Conservation (phyloP, 768 basidiomycete genomes). For the Rhizopogon sp. region DNA sequence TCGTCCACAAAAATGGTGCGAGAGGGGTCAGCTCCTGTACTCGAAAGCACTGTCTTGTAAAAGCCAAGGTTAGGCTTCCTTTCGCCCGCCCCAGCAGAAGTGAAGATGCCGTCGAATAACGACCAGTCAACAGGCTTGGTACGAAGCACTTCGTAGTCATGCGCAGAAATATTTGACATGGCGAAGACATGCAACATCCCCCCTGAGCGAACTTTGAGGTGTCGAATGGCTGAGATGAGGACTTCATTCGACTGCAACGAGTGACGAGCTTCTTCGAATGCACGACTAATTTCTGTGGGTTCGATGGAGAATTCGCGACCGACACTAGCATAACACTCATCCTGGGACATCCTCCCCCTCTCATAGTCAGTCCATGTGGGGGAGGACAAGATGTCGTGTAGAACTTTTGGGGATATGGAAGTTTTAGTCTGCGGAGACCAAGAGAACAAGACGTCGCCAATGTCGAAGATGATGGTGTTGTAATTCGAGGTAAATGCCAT, state of each 20-base stretch:
- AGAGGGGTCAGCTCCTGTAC: slow-evolving; percentile 39
- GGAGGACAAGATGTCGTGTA: slow-evolving; percentile 38
- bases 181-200: slow-evolving; percentile 40
- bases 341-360: slow-evolving; percentile 38
- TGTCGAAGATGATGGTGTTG: slow-evolving; percentile 44
- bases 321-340: slow-evolving; percentile 38
- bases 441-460: slow-evolving; percentile 52
- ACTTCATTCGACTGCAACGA: slow-evolving; percentile 40
- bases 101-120: slow-evolving; percentile 46
- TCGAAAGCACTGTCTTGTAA: slow-evolving; percentile 42
- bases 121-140: slow-evolving; percentile 44
- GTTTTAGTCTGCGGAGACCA: slow-evolving; percentile 49
- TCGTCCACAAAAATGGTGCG: slow-evolving; percentile 55
- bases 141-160: slow-evolving; percentile 43
- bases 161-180: slow-evolving; percentile 56
- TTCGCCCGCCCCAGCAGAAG: slow-evolving; percentile 46
- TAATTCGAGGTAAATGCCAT: slow-evolving; percentile 1
- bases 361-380: slow-evolving; percentile 54
- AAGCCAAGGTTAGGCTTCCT: slow-evolving; percentile 54
- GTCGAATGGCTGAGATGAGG: slow-evolving; percentile 41
- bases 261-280: slow-evolving; percentile 44
- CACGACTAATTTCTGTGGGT: slow-evolving; percentile 34
- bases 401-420: slow-evolving; percentile 33
- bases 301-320: slow-evolving; percentile 35
- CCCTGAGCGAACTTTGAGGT: slow-evolving; percentile 35